Conservation (phyloP, 73 alveolate species). For the Paramecium tetraurelia region DNA sequence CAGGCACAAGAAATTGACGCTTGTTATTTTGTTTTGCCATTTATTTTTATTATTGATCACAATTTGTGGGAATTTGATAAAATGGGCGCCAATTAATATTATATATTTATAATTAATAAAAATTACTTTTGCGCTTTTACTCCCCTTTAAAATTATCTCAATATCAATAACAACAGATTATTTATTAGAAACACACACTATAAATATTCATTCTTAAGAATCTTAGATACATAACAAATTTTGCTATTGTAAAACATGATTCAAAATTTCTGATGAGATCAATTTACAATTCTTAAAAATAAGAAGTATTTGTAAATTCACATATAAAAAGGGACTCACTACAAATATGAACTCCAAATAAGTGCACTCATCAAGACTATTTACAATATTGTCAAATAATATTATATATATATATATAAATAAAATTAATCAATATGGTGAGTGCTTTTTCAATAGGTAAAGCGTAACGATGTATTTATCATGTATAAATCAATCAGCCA, state of each 20-base stretch:
- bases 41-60: not conserved
- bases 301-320: no score
- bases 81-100: slow-evolving; percentile 23
- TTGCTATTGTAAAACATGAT: not conserved
- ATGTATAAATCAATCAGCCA: not conserved
- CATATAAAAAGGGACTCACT: no score
- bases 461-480: not conserved
- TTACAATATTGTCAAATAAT: not conserved
- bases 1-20: slow-evolving; percentile 20
- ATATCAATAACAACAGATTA: not conserved
- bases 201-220: not conserved
- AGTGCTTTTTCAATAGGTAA: slow-evolving; percentile 50
- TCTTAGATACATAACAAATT: not conserved
- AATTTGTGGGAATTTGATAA: not conserved
- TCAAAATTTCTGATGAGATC: not conserved
- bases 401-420: not conserved
- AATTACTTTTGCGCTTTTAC: not conserved
- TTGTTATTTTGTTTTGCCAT: not conserved
- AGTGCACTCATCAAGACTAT: not conserved
- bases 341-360: no score
- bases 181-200: not conserved
- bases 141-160: not conserved
- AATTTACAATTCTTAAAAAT: not conserved
- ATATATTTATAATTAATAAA: not conserved
- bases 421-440: slow-evolving; percentile 16